Percentiles rank a stretch among this genome's conserved stretches.
phyloP scores from a whole-genome alignment of 2,329 filamentous ascomycete species.

The Hymenoscyphus albidus region DNA sequence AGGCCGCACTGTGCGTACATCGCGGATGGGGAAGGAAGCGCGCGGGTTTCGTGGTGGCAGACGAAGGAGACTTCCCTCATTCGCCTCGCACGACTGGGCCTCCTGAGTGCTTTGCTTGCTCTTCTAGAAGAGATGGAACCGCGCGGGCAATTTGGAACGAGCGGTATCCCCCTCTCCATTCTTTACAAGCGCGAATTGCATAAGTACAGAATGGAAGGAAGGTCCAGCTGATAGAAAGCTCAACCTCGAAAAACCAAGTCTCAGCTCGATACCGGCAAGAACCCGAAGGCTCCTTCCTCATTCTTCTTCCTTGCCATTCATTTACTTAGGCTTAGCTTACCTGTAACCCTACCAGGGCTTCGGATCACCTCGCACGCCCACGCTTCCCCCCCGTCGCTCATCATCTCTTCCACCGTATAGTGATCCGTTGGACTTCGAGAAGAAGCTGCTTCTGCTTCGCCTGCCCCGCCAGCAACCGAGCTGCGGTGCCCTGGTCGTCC shows the following conservation, averaged over 20 bases:
- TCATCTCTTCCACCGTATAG: background rate
- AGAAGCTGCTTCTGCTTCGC: conserved; percentile 6
- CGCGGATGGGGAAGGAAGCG: conserved; percentile 21
- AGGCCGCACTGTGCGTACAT: conserved; percentile 21
- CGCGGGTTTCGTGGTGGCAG: conserved; percentile 23
- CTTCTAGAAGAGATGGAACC: conserved; percentile 16
- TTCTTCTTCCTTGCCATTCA: background rate
- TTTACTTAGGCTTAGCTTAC: background rate
- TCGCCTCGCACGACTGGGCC: conserved; percentile 23
- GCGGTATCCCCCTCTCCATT: conserved; percentile 7
- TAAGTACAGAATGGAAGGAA: conserved; percentile 23
- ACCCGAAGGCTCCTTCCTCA: background rate
- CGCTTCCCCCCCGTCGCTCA: conserved; percentile 3
- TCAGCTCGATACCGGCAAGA: background rate
- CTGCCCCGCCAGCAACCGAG: conserved; percentile 6
- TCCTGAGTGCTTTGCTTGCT: conserved; percentile 1
- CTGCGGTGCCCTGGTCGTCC: background rate
- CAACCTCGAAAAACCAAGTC: background rate
- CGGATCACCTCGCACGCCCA: conserved; percentile 1
- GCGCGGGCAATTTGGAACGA: conserved; percentile 27
- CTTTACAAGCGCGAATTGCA: background rate
- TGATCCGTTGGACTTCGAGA: conserved; percentile 9
- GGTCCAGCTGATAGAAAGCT: background rate
- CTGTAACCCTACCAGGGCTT: background rate
- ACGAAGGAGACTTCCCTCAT: conserved; percentile 12